Evolutionary conservation across 2,329 filamentous ascomycete genomes (phyloP).

Genomic region (Colletotrichum aenigma): DNA sequence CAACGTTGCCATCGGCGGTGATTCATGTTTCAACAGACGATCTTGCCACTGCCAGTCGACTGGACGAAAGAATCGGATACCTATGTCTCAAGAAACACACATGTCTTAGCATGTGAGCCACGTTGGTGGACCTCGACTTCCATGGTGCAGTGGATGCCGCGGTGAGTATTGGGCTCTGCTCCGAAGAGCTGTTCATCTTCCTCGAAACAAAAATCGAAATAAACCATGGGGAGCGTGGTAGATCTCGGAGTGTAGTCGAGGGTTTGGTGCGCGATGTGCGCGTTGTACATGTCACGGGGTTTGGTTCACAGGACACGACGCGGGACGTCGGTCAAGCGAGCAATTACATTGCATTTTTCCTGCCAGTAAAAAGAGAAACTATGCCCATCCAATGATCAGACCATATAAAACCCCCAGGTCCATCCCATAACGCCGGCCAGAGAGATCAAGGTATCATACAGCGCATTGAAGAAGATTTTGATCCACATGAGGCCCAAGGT

Average conservation of each 20-base stretch:
- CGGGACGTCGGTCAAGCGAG: not conserved
- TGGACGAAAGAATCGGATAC: not conserved
- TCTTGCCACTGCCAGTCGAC: not conserved
- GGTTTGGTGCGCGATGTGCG: not conserved
- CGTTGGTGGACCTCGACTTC: slow-evolving; percentile 3
- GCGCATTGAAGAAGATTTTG: slow-evolving; percentile 22
- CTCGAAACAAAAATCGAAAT: slow-evolving; percentile 9
- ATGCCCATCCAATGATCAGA: slow-evolving; percentile 23
- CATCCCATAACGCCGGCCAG: slow-evolving; percentile 22
- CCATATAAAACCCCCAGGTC: slow-evolving; percentile 19
- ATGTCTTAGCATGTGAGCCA: not conserved
- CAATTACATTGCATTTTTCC: slow-evolving; percentile 21
- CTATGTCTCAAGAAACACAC: not conserved
- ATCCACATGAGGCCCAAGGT: slow-evolving; percentile 22
- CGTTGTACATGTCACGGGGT: not conserved
- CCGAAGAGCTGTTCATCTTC: not conserved
- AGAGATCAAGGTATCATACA: slow-evolving; percentile 26
- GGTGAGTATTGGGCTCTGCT: slow-evolving; percentile 12
- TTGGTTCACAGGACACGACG: not conserved
- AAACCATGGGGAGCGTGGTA: slow-evolving; percentile 1
- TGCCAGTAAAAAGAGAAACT: slow-evolving; percentile 22
- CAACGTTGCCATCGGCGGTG: not conserved
- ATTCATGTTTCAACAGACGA: not conserved
- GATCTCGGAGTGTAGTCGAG: slow-evolving; percentile 11
- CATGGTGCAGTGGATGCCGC: not conserved